These are phyloP conservation scores for Talaromyces piceae DNA, from an alignment of 2,329 filamentous ascomycete species.

Conservation along the genomic window DNA sequence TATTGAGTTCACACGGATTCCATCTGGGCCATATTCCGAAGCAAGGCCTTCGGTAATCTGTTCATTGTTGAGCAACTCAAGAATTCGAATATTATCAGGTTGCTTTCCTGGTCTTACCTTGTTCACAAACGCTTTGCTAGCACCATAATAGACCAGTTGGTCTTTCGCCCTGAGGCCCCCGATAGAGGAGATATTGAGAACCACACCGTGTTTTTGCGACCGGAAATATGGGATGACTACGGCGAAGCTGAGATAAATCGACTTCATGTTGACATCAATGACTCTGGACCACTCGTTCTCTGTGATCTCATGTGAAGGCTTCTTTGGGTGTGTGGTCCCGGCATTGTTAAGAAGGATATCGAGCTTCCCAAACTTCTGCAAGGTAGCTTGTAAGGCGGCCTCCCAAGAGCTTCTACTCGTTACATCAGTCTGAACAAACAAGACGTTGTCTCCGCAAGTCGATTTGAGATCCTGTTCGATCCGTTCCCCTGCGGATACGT, in stretches of 20 bases:
- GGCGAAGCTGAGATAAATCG: constrained; percentile 27
- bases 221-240: constrained; percentile 30
- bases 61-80: neutral
- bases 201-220: constrained; percentile 25
- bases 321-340: constrained; percentile 29
- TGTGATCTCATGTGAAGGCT: constrained; percentile 31
- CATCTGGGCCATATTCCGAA: constrained; percentile 18
- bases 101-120: neutral
- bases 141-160: constrained; percentile 36
- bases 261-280: constrained; percentile 35
- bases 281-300: constrained; percentile 33
- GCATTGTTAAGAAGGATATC: constrained; percentile 42
- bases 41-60: constrained; percentile 18
- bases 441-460: neutral
- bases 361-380: constrained; percentile 19
- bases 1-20: constrained; percentile 20
- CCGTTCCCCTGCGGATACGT: constrained; percentile 12
- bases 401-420: constrained; percentile 24
- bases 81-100: neutral
- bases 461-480: neutral
- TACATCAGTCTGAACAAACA: constrained; percentile 17
- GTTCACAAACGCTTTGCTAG: constrained; percentile 24
- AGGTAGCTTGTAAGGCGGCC: constrained; percentile 9
- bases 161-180: constrained; percentile 31
- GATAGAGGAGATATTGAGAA: constrained; percentile 35